Evolutionary conservation across 1,284 basidiomycete genomes (phyloP), one percentile per base, ranked within the genome.

Genomic region (Leccinum subatratum): DNA sequence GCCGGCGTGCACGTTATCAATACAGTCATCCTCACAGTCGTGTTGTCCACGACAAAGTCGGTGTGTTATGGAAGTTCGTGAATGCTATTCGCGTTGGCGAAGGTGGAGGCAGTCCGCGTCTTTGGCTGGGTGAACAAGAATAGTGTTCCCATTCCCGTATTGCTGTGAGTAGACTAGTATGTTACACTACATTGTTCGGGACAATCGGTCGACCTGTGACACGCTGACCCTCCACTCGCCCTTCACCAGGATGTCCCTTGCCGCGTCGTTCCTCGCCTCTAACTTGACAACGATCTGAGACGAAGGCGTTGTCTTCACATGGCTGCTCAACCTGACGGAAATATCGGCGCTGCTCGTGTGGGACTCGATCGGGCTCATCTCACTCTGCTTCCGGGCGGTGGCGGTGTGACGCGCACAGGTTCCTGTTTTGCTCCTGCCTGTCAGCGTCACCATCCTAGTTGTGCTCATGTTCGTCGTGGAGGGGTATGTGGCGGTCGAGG

Each of bases 341-440:
- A 86, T 91, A 66, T 88, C 88, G 1, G 87, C 88, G 22, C 78
- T 93, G 64, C 81, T 91, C 61, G 86, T 85, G 25, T 91, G 87
- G 86, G 83, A 79, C 37, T 81, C 82, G 30, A 82, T 92, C 69
- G 84, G 87, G 7, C n/a, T 78, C 22, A 83, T 86, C 42, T 85
- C 83, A 1, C 64, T 85, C 39, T 82, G 83, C 18, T 86, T 86
- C 75, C 80, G 84, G 34, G 68, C 71, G 16, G 83, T 82, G 34
- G 68, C 71, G 16, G 83, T 82, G 7, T 85, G 81, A 74, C 68
- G 64, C 22, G 79, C 77, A 0, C 82, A 82, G 61, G 63, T 83
- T 83, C 1, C 66, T 85, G 48, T 83, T 78, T 68, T 83, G 2
- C 25, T 83, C 2, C 69, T 86, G 0, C 82, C 82, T 2, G 59